Conservation (phyloP, 2,329 filamentous ascomycete species). For the Pseudogymnoascus sp. region DNA sequence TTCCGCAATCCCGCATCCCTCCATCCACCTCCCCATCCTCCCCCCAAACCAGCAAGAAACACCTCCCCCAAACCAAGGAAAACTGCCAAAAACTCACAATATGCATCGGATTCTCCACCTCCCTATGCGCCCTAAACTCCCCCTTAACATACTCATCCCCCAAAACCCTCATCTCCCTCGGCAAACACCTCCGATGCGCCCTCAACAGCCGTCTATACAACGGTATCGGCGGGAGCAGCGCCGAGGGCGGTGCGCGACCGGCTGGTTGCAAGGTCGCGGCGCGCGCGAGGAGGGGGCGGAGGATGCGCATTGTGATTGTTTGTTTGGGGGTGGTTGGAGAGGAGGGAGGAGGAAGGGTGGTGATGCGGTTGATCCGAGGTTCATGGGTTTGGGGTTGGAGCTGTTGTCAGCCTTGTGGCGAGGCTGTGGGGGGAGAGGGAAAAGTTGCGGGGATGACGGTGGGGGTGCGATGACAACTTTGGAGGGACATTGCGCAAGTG, state of each 20-base stretch:
- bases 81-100: conserved; percentile 21
- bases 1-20: too few species aligned
- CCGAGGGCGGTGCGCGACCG: conserved; percentile 37
- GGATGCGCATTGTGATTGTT: background rate
- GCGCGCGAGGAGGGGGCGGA: background rate
- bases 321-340: background rate
- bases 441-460: background rate
- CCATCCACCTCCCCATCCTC: too few species aligned
- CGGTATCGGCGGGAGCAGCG: conserved; percentile 77
- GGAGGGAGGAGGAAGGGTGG: background rate
- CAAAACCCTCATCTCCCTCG: conserved; percentile 66
- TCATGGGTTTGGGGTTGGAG: background rate
- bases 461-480: background rate
- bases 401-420: background rate
- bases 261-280: background rate
- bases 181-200: conserved; percentile 73
- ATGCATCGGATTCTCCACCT: conserved; percentile 84
- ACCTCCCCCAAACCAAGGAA: too few species aligned
- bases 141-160: conserved; percentile 91
- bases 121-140: conserved; percentile 79
- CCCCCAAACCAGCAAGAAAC: too few species aligned
- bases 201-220: conserved; percentile 84
- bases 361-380: background rate
- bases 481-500: background rate
- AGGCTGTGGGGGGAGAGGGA: background rate